Percentiles rank a stretch among this genome's conserved stretches.
These are phyloP conservation scores for Plasmodium knowlesi DNA, from an alignment of 169 alveolate genomes.

Conservation along the genomic window DNA sequence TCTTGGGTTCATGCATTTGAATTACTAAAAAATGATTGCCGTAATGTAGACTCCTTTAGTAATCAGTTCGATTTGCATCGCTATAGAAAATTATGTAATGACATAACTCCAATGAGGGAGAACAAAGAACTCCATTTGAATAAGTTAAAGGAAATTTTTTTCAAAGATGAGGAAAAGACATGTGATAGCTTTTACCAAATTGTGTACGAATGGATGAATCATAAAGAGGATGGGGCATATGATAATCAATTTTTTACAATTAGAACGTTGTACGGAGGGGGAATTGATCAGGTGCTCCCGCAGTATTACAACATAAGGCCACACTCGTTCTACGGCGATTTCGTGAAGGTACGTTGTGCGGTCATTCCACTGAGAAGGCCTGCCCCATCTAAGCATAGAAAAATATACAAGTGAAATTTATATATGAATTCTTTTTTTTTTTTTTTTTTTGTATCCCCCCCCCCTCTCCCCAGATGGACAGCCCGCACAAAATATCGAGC, in stretches of 20 bases:
- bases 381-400: background rate
- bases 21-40: conserved; percentile 31
- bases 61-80: background rate
- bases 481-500: background rate
- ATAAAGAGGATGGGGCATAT: conserved; percentile 1
- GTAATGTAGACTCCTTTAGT: conserved; percentile 1
- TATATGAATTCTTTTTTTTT: background rate
- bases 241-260: conserved; percentile 9
- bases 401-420: background rate
- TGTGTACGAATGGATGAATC: conserved; percentile 19
- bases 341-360: background rate
- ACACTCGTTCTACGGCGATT: conserved; percentile 27
- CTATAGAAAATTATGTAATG: conserved; percentile 4
- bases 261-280: background rate
- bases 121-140: conserved; percentile 11
- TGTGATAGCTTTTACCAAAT: conserved; percentile 31
- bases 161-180: background rate
- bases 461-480: conserved; percentile 33
- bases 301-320: conserved; percentile 31
- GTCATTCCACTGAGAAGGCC: background rate
- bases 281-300: conserved; percentile 13
- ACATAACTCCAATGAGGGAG: background rate
- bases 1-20: conserved; percentile 61
- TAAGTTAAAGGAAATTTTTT: conserved; percentile 19
- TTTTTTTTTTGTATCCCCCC: too few species aligned